Conservation (phyloP, 2,329 filamentous ascomycete genomes). For the Neonectria magnoliae region DNA sequence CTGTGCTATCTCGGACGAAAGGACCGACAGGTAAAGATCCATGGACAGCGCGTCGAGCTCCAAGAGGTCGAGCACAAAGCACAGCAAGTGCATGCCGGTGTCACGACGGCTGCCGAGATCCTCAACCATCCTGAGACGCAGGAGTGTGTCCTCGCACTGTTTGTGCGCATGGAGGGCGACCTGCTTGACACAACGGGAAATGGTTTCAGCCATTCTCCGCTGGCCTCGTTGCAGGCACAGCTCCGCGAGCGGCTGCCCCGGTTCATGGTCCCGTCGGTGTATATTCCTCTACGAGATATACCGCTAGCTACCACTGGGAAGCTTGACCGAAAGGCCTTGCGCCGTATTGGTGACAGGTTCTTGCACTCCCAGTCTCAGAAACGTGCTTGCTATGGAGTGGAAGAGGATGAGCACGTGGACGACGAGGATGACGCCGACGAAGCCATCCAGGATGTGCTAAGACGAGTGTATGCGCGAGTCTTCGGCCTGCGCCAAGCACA, state of each 20-base stretch:
- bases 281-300: not conserved
- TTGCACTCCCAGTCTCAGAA: not conserved
- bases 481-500: not conserved
- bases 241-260: not conserved
- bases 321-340: not conserved
- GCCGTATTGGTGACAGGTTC: not conserved
- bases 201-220: too few relatives aligned
- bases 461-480: not conserved
- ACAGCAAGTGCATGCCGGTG: not conserved
- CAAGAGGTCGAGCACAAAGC: not conserved
- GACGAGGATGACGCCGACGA: too few relatives aligned
- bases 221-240: not conserved
- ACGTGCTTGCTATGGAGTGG: not conserved
- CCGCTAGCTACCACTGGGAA: not conserved
- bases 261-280: not conserved
- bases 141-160: not conserved
- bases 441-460: not conserved
- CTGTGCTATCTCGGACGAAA: constrained; percentile 13
- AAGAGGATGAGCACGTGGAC: not conserved
- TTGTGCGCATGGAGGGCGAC: not conserved
- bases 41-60: constrained; percentile 11
- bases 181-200: not conserved
- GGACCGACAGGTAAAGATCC: constrained; percentile 13
- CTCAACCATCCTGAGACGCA: not conserved
- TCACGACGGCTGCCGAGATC: not conserved